Evolutionary conservation across 768 basidiomycete genomes (phyloP).

Genomic region (Neoboletus brunneissimus): DNA sequence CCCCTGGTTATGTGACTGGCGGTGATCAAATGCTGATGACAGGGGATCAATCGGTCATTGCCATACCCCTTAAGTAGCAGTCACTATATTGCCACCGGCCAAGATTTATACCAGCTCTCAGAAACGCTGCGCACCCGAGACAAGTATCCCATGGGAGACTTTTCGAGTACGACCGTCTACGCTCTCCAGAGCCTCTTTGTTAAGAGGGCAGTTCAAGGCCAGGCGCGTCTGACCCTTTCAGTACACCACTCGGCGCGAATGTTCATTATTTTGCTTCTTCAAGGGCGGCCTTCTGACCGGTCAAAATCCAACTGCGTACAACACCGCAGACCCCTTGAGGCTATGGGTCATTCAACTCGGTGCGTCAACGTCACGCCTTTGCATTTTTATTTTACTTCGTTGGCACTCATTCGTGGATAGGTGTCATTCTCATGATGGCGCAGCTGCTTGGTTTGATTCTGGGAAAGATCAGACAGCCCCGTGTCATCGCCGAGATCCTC

Average conservation of each 20-base stretch:
- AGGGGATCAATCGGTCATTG: background rate
- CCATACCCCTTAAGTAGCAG: background rate
- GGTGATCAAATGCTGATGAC: too few relatives aligned
- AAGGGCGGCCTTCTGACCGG: conserved; percentile 80
- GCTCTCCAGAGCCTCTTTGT: conserved; percentile 9
- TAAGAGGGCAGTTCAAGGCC: conserved; percentile 27
- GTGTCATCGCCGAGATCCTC: conserved; percentile 92
- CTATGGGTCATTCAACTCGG: conserved; percentile 78
- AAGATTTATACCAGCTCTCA: background rate
- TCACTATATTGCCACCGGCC: background rate
- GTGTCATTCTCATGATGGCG: conserved; percentile 77
- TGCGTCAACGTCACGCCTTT: conserved; percentile 32
- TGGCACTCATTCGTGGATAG: conserved; percentile 32
- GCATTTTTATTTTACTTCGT: background rate
- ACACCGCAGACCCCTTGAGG: conserved; percentile 62
- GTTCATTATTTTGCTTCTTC: background rate
- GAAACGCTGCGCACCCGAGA: background rate
- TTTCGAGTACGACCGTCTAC: conserved; percentile 42
- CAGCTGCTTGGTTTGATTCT: conserved; percentile 69
- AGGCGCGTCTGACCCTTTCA: conserved; percentile 18
- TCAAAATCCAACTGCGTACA: conserved; percentile 65
- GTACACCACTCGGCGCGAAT: background rate
- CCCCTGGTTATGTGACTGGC: too few relatives aligned
- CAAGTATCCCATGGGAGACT: conserved; percentile 35
- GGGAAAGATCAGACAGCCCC: conserved; percentile 74